Evolutionary conservation across 73 alveolate genomes (phyloP).

Genomic region (Symbiodinium pilosum): DNA sequence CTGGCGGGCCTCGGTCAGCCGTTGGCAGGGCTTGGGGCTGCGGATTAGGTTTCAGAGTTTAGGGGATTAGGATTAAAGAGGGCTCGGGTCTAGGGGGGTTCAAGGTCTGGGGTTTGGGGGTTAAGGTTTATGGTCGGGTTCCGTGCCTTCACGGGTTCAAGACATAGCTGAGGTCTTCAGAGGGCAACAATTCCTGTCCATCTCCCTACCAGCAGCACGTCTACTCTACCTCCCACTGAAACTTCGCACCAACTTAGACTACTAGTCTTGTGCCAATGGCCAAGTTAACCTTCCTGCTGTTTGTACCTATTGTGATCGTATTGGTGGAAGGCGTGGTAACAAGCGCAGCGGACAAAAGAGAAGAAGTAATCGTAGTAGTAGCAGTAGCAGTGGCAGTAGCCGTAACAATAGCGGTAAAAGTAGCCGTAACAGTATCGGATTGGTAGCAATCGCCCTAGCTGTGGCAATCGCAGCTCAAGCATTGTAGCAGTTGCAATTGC

Average conservation of each 20-base stretch:
- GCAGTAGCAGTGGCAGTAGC: neutral
- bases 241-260: too few species aligned
- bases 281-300: too few species aligned
- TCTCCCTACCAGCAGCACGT: too few species aligned
- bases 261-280: neutral
- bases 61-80: neutral
- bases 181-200: too few species aligned
- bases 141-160: neutral
- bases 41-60: neutral
- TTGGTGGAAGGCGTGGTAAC: neutral
- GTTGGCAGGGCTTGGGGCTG: neutral
- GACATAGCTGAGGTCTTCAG: neutral
- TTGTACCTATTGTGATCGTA: neutral
- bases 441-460: neutral
- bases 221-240: too few species aligned
- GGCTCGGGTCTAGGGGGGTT: neutral
- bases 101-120: neutral
- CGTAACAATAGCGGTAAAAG: neutral
- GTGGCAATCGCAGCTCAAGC: neutral
- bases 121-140: neutral
- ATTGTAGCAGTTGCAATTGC: too few species aligned
- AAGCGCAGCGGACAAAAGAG: neutral
- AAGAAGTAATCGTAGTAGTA: neutral
- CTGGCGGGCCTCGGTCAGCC: neutral
- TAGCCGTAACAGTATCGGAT: neutral